These are phyloP conservation scores for Cladophialophora yegresii DNA, from an alignment of 2,329 filamentous ascomycete species.

Conservation along the genomic window DNA sequence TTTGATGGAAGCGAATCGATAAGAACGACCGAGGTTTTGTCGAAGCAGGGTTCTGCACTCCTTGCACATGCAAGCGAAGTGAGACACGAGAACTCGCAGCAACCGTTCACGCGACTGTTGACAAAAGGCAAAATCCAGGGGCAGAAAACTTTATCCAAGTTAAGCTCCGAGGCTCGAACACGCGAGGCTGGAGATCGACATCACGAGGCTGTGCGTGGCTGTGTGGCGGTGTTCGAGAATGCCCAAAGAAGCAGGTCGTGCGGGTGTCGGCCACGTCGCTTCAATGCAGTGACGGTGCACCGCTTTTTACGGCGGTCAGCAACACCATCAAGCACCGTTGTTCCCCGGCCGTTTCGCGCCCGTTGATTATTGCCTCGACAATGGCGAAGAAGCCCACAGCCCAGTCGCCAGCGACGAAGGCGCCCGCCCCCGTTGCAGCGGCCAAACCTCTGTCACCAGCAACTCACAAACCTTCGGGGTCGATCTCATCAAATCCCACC, in stretches of 20 bases:
- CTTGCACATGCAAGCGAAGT: not conserved
- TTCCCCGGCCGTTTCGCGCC: not conserved
- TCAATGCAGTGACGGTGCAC: not conserved
- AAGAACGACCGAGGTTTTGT: not conserved
- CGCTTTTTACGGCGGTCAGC: not conserved
- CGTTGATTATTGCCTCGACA: not conserved
- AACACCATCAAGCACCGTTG: not conserved
- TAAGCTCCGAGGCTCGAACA: conserved; percentile 8
- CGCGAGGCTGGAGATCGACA: conserved; percentile 2
- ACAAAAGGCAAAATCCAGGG: not conserved
- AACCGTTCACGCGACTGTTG: not conserved
- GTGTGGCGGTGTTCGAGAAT: not conserved
- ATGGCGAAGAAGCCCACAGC: conserved; percentile 31
- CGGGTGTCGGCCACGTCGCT: conserved; percentile 13
- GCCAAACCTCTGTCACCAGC: conserved; percentile 37
- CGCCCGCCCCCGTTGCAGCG: conserved; percentile 35
- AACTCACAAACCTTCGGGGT: conserved; percentile 18
- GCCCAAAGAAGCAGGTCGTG: conserved; percentile 2
- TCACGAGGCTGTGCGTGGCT: not conserved
- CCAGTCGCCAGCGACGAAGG: conserved; percentile 36
- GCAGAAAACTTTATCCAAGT: not conserved
- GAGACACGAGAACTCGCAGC: not conserved
- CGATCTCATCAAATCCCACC: conserved; percentile 38
- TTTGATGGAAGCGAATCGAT: conserved; percentile 12
- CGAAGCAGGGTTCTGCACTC: not conserved